Evolutionary conservation across 164 flowering plant species (phyloP), one percentile per base, ranked within the genome.

Genomic region (Platanus orientalis): DNA sequence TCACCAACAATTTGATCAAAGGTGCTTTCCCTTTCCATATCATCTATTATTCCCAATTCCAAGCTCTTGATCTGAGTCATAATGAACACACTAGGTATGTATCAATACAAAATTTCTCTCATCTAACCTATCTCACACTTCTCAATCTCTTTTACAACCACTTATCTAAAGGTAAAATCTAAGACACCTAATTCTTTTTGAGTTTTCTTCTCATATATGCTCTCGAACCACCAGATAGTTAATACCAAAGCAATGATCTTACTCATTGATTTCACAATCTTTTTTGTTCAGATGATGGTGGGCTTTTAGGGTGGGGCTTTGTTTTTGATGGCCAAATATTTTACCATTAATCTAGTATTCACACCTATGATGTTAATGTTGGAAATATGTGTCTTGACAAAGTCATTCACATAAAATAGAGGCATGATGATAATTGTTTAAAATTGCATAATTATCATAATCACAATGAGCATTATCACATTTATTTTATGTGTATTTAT

Each of bases 111-210:
- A 59, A 57, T 16, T 72, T 85, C 29, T 39, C 75, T 48, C 54
- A 50, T n/a, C 69, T 83, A 21, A 52, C 68, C 29, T 81, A 76
- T 42, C 80, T 85, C 26, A 80, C 84, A 1, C 21, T 61, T 62
- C 81, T 85, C 19, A 79, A 81, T 54, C 70, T 83, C 16, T 85
- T 88, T 5, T 79, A 78, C 62, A 85, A 85, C 61, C 71, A 65
- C 26, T 85, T 85, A 51, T 73, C 80, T 0, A 80, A 76, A 62
- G 58, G 61, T 48, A 72, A 67, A 56, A 54, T 82, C 58, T 79
- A 85, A 1, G 76, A 82, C 20, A 24, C 68, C 11, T 59, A 68
- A 17, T 76, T 81, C 67, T 77, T 81, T 54, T 78, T 83, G 1
- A 76, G 82, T 64, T 83, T 83, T 70, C 1, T 80, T 62, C 40